phyloP scores from a whole-genome alignment of 352 stramenopile species.

The Globisporangium polare region DNA sequence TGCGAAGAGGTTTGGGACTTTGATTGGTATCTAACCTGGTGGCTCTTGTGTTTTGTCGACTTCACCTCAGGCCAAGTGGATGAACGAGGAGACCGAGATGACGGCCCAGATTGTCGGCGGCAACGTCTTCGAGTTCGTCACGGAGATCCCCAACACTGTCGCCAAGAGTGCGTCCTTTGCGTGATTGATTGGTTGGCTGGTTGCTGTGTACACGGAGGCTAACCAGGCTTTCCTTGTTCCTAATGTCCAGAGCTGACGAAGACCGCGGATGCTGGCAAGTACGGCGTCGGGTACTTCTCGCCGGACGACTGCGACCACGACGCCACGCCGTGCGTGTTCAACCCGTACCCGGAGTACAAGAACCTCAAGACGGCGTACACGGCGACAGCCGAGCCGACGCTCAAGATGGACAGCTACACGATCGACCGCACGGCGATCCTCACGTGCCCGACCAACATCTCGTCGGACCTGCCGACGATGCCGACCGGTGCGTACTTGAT shows the following conservation, averaged over 20 bases:
- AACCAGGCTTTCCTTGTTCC: background rate
- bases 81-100: constrained; percentile 79
- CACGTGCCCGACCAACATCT: constrained; percentile 25
- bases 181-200: background rate
- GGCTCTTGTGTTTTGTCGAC: background rate
- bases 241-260: constrained; percentile 24
- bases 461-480: constrained; percentile 21
- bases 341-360: constrained; percentile 44
- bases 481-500: constrained; percentile 25
- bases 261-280: constrained; percentile 31
- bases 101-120: constrained; percentile 65
- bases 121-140: constrained; percentile 80
- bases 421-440: constrained; percentile 21
- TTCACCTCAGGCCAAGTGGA: constrained; percentile 64
- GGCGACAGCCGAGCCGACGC: constrained; percentile 32
- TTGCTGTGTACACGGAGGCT: background rate
- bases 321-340: constrained; percentile 33
- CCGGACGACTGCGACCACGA: constrained; percentile 45
- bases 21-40: background rate
- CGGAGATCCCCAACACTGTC: constrained; percentile 55
- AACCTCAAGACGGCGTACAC: constrained; percentile 55
- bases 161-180: constrained; percentile 13
- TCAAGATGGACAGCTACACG: constrained; percentile 32
- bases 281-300: constrained; percentile 43
- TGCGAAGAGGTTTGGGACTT: background rate